phyloP scores from a whole-genome alignment of 306 rosid species.

The Lithocarpus polystachyus region DNA sequence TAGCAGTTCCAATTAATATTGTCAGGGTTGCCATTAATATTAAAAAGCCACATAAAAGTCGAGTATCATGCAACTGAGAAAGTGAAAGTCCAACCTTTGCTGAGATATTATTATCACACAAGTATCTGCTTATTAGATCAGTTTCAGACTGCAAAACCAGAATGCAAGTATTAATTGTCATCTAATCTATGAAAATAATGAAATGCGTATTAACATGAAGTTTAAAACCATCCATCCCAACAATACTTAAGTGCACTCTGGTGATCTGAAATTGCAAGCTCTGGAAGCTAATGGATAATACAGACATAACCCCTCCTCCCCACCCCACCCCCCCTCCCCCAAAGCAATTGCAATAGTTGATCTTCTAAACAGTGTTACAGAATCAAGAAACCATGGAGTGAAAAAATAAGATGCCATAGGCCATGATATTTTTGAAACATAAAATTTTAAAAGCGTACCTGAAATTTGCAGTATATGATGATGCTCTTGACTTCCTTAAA shows the following conservation, averaged over 20 bases:
- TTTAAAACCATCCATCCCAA: conserved; percentile 2
- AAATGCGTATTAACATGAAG: conserved; percentile 10
- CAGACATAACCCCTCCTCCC: background rate
- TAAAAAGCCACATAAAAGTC: conserved; percentile 11
- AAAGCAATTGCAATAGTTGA: too few species aligned
- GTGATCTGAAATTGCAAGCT: conserved; percentile 11
- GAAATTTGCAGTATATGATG: conserved; percentile 93
- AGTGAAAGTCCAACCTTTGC: conserved; percentile 70
- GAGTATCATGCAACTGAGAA: conserved; percentile 16
- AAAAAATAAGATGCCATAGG: conserved; percentile 11
- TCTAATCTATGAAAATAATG: conserved; percentile 4
- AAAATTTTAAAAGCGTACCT: conserved; percentile 46
- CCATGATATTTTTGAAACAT: conserved; percentile 16
- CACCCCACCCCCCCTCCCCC: too few species aligned
- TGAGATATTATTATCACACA: conserved; percentile 62
- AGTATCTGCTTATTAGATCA: conserved; percentile 65
- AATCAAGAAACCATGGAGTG: background rate
- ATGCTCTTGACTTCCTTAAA: conserved; percentile 68
- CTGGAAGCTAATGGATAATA: background rate
- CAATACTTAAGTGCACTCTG: conserved; percentile 3
- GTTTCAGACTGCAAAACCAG: conserved; percentile 68
- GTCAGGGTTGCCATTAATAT: conserved; percentile 31
- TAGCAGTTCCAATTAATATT: conserved; percentile 20
- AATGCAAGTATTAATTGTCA: conserved; percentile 19
- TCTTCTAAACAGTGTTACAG: background rate